Evolutionary conservation across 1,139 yeast genomes (phyloP).

Genomic region (Oligophagozyma castellii): DNA sequence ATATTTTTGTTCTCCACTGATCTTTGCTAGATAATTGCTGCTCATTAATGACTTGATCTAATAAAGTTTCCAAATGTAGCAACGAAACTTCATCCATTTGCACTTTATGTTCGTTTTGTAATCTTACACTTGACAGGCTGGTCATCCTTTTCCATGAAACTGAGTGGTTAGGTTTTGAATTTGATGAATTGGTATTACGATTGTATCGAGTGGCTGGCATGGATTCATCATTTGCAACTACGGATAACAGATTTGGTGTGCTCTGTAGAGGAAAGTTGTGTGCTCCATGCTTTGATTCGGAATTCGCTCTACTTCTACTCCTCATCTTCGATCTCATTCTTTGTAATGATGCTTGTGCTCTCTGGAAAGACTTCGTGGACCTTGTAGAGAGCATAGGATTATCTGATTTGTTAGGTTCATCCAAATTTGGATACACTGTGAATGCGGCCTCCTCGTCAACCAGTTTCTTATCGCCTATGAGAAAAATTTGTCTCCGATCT

Average conservation of each 20-base stretch:
- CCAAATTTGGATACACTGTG: conserved; percentile 30
- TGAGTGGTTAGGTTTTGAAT: conserved; percentile 2
- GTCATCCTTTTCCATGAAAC: conserved; percentile 13
- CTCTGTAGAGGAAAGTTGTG: conserved; percentile 16
- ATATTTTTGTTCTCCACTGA: conserved; percentile 40
- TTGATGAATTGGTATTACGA: conserved; percentile 2
- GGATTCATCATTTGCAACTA: conserved; percentile 15
- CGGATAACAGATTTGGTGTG: conserved; percentile 22
- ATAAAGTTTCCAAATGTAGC: conserved; percentile 23
- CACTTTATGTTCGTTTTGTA: conserved; percentile 11
- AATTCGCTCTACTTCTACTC: conserved; percentile 32
- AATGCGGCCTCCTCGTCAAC: conserved; percentile 31
- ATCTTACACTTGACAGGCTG: conserved; percentile 8
- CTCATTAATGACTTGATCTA: conserved; percentile 54
- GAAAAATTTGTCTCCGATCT: too few relatives aligned
- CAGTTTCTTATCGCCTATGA: too few relatives aligned
- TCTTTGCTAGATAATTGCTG: conserved; percentile 46
- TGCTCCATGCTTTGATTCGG: conserved; percentile 9
- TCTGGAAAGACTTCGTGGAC: conserved; percentile 36
- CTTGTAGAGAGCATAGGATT: conserved; percentile 25
- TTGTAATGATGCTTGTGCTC: conserved; percentile 54
- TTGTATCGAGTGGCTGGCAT: too few relatives aligned
- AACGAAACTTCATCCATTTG: conserved; percentile 26
- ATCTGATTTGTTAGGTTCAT: conserved; percentile 20
- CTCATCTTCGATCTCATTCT: conserved; percentile 49